phyloP scores from a whole-genome alignment of 768 basidiomycete genomes.

The Albatrellus ellisii region DNA sequence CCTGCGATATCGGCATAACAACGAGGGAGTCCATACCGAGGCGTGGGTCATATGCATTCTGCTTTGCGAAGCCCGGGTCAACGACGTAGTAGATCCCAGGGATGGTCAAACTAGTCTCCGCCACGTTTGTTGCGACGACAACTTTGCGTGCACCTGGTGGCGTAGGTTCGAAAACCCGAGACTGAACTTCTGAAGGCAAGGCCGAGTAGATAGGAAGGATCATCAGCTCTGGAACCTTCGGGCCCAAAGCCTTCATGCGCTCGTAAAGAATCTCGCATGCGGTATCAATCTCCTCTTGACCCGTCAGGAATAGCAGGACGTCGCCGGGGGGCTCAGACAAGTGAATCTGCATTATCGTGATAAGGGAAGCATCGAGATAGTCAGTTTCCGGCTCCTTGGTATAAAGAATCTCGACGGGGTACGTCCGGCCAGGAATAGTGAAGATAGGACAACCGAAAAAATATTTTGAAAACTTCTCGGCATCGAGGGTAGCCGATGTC shows the following conservation, averaged over 20 bases:
- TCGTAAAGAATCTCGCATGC: constrained; percentile 94
- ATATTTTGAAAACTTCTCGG: constrained; percentile 99
- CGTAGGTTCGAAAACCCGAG: constrained; percentile 93
- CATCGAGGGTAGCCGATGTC: constrained; percentile 97
- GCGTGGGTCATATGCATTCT: constrained; percentile 95
- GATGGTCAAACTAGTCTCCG: constrained; percentile 96
- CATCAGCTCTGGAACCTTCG: constrained; percentile 96
- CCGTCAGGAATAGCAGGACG: constrained; percentile 92
- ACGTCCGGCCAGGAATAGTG: constrained; percentile 99
- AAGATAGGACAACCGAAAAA: constrained; percentile 99
- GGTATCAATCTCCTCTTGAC: constrained; percentile 98
- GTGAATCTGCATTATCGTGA: constrained; percentile 99
- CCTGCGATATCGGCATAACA: constrained; percentile 98
- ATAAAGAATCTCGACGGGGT: constrained; percentile 95
- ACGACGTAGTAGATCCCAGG: constrained; percentile 99
- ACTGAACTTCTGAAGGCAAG: constrained; percentile 95
- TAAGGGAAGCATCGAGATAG: constrained; percentile 95
- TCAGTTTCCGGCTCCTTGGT: constrained; percentile 97
- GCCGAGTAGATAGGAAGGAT: constrained; percentile 98
- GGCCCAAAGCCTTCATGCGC: constrained; percentile 96
- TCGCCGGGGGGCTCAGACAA: constrained; percentile 96
- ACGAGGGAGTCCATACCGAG: constrained; percentile 98
- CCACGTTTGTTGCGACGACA: constrained; percentile 98
- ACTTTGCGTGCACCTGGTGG: constrained; percentile 98
- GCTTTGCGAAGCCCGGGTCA: constrained; percentile 97